A percentile compares a stretch with the other conserved stretches of the same genome.
phyloP scores from a whole-genome alignment of 495 filamentous ascomycete genomes.

The Aspergillus asperescens region DNA sequence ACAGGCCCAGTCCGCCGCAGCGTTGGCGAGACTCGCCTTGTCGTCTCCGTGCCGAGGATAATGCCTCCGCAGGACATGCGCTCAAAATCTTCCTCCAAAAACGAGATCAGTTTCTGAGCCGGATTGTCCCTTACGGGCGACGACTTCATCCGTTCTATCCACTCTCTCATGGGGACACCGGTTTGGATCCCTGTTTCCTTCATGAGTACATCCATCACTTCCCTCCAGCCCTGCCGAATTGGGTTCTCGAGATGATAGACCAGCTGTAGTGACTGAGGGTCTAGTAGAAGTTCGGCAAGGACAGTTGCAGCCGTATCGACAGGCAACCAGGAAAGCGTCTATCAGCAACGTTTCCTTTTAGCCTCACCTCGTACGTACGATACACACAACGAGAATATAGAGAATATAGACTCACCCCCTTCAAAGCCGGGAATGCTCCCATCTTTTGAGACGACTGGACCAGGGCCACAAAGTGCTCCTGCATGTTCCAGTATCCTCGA shows the following conservation, averaged over 20 bases:
- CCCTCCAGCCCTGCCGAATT: constrained; percentile 1
- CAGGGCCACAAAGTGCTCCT: constrained; percentile 39
- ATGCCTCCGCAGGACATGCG: constrained; percentile 2
- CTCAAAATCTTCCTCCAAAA: background rate
- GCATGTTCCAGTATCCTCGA: constrained; percentile 50
- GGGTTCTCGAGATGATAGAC: constrained; percentile 10
- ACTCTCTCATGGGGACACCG: background rate
- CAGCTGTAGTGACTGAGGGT: background rate
- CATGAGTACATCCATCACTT: background rate
- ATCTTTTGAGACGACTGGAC: constrained; percentile 40
- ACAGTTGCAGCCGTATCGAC: background rate
- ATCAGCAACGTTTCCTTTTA: too few relatives aligned
- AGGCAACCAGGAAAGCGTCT: constrained; percentile 13
- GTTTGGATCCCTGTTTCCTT: background rate
- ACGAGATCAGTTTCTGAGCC: background rate
- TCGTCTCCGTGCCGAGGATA: background rate
- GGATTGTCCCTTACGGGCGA: background rate
- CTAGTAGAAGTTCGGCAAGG: background rate
- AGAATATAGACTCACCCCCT: constrained; percentile 16
- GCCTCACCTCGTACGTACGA: too few relatives aligned
- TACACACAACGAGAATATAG: too few relatives aligned
- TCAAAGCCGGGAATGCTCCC: constrained; percentile 31
- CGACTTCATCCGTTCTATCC: background rate
- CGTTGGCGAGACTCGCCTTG: background rate
- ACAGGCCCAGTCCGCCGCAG: background rate